Percentiles rank a stretch among this genome's conserved stretches.
These are phyloP conservation scores for Coemansia sp. DNA, from an alignment of 192 early-diverging fungal species.

Conservation along the genomic window DNA sequence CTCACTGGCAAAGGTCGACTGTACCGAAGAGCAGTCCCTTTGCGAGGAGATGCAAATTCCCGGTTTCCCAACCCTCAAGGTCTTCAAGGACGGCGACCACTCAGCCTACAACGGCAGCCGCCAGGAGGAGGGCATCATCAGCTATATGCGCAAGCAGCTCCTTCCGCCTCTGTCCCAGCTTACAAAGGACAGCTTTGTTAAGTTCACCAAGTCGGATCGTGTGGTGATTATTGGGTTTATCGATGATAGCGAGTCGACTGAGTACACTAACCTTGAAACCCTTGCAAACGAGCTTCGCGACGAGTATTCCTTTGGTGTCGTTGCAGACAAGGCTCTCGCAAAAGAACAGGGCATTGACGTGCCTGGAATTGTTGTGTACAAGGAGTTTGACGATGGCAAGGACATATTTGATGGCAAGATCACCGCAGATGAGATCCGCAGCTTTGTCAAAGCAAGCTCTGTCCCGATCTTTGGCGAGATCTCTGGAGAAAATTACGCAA, in stretches of 20 bases:
- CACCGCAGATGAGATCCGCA: conserved; percentile 57
- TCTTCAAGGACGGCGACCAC: conserved; percentile 71
- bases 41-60: conserved; percentile 80
- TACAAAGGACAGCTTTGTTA: conserved; percentile 64
- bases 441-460: conserved; percentile 78
- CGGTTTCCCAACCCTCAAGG: conserved; percentile 94
- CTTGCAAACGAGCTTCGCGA: conserved; percentile 84
- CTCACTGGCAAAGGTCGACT: conserved; percentile 93
- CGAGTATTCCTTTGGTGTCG: conserved; percentile 80
- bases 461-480: conserved; percentile 90
- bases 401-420: conserved; percentile 65
- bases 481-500: conserved; percentile 82
- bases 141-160: conserved; percentile 92
- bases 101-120: conserved; percentile 85
- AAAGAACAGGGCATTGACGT: conserved; percentile 58
- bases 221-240: conserved; percentile 90
- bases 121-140: conserved; percentile 82
- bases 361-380: conserved; percentile 80
- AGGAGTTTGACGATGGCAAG: conserved; percentile 89
- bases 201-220: conserved; percentile 81
- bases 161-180: conserved; percentile 80
- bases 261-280: conserved; percentile 63
- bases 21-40: conserved; percentile 81
- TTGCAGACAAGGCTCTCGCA: conserved; percentile 62
- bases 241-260: conserved; percentile 59